These are phyloP conservation scores for Musa acuminata DNA, from an alignment of 176 grass and related monocot species.

Conservation along the genomic window DNA sequence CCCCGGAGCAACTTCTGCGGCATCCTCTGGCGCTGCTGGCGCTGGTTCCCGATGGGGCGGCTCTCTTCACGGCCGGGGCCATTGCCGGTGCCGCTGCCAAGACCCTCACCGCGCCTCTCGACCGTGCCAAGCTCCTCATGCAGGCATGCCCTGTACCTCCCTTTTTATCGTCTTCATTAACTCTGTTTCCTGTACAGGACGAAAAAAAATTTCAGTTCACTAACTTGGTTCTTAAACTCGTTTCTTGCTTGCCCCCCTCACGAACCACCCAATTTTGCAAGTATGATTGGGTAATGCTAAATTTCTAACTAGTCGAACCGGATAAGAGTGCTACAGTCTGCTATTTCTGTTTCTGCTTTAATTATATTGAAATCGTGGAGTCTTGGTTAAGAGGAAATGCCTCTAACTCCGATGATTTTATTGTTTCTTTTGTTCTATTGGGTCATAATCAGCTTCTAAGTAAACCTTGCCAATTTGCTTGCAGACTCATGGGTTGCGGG, in stretches of 20 bases:
- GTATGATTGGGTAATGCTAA: too few species aligned
- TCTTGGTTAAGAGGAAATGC: neutral
- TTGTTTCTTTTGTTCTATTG: neutral
- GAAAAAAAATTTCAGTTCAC: neutral
- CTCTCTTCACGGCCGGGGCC: constrained; percentile 74
- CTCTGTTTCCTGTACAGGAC: neutral
- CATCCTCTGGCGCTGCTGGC: constrained; percentile 78
- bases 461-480: neutral
- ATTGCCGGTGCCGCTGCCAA: constrained; percentile 67
- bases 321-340: too few species aligned
- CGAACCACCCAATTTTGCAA: neutral
- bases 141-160: constrained; percentile 24
- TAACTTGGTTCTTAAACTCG: too few species aligned
- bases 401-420: neutral
- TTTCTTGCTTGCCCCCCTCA: neutral
- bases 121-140: constrained; percentile 97
- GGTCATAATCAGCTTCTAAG: neutral
- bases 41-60: constrained; percentile 58
- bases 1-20: constrained; percentile 44
- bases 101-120: constrained; percentile 80
- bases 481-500: constrained; percentile 69
- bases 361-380: neutral
- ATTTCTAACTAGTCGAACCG: too few species aligned
- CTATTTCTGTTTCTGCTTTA: too few species aligned
- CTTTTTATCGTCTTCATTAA: neutral